Base-by-base conservation (phyloP, 2,329 filamentous ascomycete genomes). In the Trichophaea hybrida region DNA sequence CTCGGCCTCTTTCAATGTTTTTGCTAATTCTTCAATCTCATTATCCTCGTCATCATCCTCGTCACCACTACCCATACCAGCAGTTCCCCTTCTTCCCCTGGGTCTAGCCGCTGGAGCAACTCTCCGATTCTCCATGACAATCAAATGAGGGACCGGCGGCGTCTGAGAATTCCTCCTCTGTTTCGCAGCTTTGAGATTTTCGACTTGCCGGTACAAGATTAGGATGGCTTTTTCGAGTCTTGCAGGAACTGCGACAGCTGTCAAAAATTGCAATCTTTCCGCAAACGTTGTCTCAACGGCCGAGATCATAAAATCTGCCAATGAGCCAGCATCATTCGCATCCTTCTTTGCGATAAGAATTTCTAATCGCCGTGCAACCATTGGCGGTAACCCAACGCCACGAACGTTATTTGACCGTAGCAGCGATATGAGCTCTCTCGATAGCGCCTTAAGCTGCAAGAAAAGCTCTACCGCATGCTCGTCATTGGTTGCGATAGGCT, bases 271-370 rank as follows among this genome's bases (percentile, higher is more conserved):
- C 57, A 98, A 77, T 72, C 94, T 96, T 70, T 98, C 93, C 71
- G 95, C 88, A 64, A 94, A 86, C 7, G 82, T 85, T 55, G 86
- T 84, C 64, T 95, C 88, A 2, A 94, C 81, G 31, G 97, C 80
- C 70, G 95, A 94, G 43, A 88, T 85, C 88, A 98, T 96, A 71
- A 97, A 97, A 71, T 98, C 93, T 5, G 93, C 91, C 7, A 98
- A 77, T 6, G 82, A 75, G 1, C 91, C 91, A 1, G 90, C 90
- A 66, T 97, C 89, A 46, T 81, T 77, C 55, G 93, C 72, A 61
- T 88, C 83, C 70, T 93, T 94, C 71, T 85, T 83, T 35, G 83
- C 79, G 64, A 98, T 95, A 72, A 88, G 93, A 57, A 90, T 74
- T 69, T 97, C 90, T 48, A 98, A 80, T 56, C 90, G 82, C 55